Evolutionary conservation across 805 yeast species (phyloP), one percentile per base, ranked within the genome.

Genomic region (Candida peoriensis): DNA sequence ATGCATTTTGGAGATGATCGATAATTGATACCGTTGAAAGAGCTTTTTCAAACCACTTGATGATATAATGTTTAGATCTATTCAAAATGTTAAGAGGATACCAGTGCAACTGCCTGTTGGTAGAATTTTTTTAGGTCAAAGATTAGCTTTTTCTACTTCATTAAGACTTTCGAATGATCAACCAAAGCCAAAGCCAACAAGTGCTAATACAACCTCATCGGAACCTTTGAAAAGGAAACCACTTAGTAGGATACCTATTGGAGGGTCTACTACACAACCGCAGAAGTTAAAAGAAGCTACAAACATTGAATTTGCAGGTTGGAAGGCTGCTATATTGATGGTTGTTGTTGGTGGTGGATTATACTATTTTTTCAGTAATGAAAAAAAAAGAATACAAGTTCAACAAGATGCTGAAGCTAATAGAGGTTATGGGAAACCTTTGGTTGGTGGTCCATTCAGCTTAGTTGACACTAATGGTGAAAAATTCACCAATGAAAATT

Each of bases 391-490:
- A 57, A 54, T 89, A 29, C 75, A 78, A 44, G 66, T 78, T 19
- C 82, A 84, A 52, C 80, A 76, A 47, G 87, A 81, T 50, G 94
- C 88, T 14, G 95, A 86, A 48, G 74, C 81, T 36, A 86, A 84
- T 54, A 74, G 90, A 61, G 93, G 96, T 13, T 70, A 82, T 50
- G 98, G 98, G 16, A 87, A 80, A 55, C 97, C 97, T 2, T 66
- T 84, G 30, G 82, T 93, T 42, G 98, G 98, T 15, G 97, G 97
- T 0, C 81, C 87, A 10, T 93, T 93, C 60, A 64, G 70, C 37
- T 64, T 93, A 42, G 61, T 72, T 8, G 96, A 90, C 55, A 69
- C 73, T 22, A 62, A 87, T 34, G 88, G 89, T 24, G 61, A 81
- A 19, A 60, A 57, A 14, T 93, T 93, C 59, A 87, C 96, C 2